These are phyloP conservation scores for Tricholoma terreum DNA, from an alignment of 768 basidiomycete species.

Conservation along the genomic window DNA sequence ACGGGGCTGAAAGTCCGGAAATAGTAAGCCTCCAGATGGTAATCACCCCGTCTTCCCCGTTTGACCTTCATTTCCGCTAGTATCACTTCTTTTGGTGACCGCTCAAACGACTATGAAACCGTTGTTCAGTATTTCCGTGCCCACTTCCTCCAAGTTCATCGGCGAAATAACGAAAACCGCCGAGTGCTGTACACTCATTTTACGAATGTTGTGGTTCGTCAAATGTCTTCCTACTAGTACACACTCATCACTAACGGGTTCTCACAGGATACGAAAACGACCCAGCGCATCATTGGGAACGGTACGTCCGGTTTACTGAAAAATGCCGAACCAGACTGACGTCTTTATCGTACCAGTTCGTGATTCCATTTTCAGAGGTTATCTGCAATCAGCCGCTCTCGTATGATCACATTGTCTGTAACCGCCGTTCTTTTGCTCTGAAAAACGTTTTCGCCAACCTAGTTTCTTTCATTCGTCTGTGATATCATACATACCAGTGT, in stretches of 20 bases:
- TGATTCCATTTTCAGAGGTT: constrained; percentile 74
- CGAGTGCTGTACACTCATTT: constrained; percentile 81
- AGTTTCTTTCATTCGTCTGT: not conserved
- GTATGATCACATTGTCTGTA: constrained; percentile 38
- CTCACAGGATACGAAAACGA: constrained; percentile 74
- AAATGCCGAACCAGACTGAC: constrained; percentile 9
- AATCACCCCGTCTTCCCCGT: not conserved
- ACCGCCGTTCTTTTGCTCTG: not conserved
- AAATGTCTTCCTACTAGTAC: constrained; percentile 2
- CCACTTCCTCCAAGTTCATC: constrained; percentile 81
- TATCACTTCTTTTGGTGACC: constrained; percentile 78
- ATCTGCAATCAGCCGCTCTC: constrained; percentile 67
- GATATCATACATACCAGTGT: constrained; percentile 2
- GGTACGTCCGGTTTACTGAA: constrained; percentile 42
- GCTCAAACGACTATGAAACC: constrained; percentile 77
- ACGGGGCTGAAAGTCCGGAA: constrained; percentile 68
- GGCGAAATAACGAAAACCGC: constrained; percentile 74
- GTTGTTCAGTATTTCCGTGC: constrained; percentile 86
- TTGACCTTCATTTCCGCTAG: constrained; percentile 30
- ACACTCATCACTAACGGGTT: not conserved
- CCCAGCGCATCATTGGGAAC: constrained; percentile 79
- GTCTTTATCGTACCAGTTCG: constrained; percentile 43
- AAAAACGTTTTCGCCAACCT: not conserved
- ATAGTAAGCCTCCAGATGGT: constrained; percentile 53
- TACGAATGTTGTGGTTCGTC: constrained; percentile 72